Conservation (phyloP, 805 yeast species). For the Cyberlindnera subsufficiens region DNA sequence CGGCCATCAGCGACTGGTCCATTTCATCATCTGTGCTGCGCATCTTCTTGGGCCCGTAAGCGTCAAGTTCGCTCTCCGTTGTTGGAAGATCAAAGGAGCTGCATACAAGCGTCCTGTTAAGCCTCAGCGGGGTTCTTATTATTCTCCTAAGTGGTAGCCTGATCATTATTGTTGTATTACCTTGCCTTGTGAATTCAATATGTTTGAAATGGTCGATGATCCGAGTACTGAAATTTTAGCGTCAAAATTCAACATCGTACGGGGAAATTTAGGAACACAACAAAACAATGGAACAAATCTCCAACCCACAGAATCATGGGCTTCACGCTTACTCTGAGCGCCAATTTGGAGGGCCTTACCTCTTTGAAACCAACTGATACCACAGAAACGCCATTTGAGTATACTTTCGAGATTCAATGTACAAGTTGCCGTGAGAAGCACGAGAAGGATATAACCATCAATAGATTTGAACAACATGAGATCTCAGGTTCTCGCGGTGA, state of each 20-base stretch:
- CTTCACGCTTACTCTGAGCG: constrained; percentile 27
- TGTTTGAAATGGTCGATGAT: not conserved
- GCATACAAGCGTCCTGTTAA: constrained; percentile 19
- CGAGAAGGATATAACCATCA: constrained; percentile 62
- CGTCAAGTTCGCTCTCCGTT: constrained; percentile 8
- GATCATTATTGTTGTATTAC: not conserved
- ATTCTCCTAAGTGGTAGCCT: not conserved
- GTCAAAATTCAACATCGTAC: not conserved
- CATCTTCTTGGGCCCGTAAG: not conserved
- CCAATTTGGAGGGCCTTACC: constrained; percentile 31
- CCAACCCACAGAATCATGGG: constrained; percentile 10
- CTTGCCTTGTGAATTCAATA: not conserved
- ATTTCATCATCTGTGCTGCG: constrained; percentile 3
- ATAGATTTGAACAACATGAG: constrained; percentile 59
- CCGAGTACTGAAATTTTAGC: not conserved
- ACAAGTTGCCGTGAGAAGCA: constrained; percentile 76
- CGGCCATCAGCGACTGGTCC: constrained; percentile 6
- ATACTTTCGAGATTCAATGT: constrained; percentile 69
- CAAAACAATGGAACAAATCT: not conserved
- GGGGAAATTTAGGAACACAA: not conserved
- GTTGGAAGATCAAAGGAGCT: constrained; percentile 1
- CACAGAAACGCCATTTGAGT: constrained; percentile 59
- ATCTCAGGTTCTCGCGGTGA: constrained; percentile 71
- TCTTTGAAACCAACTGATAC: constrained; percentile 55
- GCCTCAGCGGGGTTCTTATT: constrained; percentile 14